Evolutionary conservation across 179 eudicot genomes (phyloP).

Genomic region (Beta corolliflora): DNA sequence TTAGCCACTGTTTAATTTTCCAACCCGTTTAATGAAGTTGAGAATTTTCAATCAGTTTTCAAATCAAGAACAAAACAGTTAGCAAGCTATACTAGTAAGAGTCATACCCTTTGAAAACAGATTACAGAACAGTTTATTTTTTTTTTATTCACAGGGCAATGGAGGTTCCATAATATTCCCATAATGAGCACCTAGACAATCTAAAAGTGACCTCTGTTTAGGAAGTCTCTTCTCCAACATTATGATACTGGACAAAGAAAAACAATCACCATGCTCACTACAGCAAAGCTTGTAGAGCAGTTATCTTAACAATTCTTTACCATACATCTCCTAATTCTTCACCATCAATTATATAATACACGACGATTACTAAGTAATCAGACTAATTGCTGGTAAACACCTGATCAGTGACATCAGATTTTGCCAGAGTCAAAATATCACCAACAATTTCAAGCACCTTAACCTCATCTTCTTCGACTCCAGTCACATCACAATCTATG

Average conservation of each 20-base stretch:
- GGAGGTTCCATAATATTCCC: slow-evolving; percentile 15
- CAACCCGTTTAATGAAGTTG: no score
- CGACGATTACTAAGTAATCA: slow-evolving; percentile 11
- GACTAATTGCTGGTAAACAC: background rate
- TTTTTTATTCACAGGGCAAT: slow-evolving; percentile 20
- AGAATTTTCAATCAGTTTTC: background rate
- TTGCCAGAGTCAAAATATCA: background rate
- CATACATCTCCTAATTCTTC: background rate
- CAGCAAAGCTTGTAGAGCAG: background rate
- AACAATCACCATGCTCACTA: slow-evolving; percentile 1
- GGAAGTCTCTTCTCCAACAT: background rate
- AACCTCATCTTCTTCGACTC: slow-evolving; percentile 17
- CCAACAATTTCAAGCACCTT: slow-evolving; percentile 11
- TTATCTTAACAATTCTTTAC: background rate
- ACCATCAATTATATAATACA: slow-evolving; percentile 14
- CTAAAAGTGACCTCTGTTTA: slow-evolving; percentile 3
- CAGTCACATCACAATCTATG: background rate
- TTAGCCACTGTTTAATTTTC: no score
- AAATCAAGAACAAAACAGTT: background rate
- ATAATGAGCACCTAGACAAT: slow-evolving; percentile 6
- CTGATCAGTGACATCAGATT: background rate
- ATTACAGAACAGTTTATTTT: background rate
- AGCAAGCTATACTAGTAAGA: no score
- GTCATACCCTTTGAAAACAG: background rate
- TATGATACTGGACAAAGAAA: background rate